Base-by-base conservation (phyloP, 1,284 basidiomycete species). In the Cryptococcus depauperatus region DNA sequence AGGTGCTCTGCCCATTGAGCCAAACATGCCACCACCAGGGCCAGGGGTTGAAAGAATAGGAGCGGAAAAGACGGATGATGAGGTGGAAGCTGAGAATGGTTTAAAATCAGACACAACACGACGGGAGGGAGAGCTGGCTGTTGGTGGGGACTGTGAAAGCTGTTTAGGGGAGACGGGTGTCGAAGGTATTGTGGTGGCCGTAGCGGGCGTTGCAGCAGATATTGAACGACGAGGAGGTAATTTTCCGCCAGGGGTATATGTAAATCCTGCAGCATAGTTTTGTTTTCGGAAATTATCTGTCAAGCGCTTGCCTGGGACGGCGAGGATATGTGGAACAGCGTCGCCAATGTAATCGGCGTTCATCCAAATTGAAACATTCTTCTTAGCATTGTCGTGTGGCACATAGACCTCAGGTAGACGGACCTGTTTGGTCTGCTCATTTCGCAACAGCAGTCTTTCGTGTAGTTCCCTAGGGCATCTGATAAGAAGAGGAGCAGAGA, bases 371-470 rank as follows among this genome's bases (percentile, higher is more conserved):
- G 80, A 73, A 13, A 97, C 88, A 62, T 99, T 99, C 70, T 93
- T 86, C 52, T 77, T 76, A 8, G 89, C 83, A 66, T 93, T 89
- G 34, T 84, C 81, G 3, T 82, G 84, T 16, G 91, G 86, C 55
- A 83, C 84, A 73, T 93, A 97, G 59, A 99, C 97, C 61, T 88
- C 92, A 64, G 97, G 92, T 50, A 99, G 85, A 50, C 90, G 82
- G 35, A 98, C 83, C 55, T 91, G 90, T 76, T 95, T 97, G 45
- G 92, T 97, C 72, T 81, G 91, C 70, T 97, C 93, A 59, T 96
- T 96, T 50, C 95, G 79, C 35, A 97, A 76, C 13, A 93, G 71
- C 3, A 98, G 74, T 56, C 84, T 84, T 68, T 96, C 89, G 67
- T 97, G 93, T 23, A 97, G 75, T 51, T 70, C 70, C 42, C 66